Percentiles rank a stretch among this genome's conserved stretches.
These are phyloP conservation scores for Fallopia convolvulus DNA, from an alignment of 148 eudicot species.

Conservation along the genomic window DNA sequence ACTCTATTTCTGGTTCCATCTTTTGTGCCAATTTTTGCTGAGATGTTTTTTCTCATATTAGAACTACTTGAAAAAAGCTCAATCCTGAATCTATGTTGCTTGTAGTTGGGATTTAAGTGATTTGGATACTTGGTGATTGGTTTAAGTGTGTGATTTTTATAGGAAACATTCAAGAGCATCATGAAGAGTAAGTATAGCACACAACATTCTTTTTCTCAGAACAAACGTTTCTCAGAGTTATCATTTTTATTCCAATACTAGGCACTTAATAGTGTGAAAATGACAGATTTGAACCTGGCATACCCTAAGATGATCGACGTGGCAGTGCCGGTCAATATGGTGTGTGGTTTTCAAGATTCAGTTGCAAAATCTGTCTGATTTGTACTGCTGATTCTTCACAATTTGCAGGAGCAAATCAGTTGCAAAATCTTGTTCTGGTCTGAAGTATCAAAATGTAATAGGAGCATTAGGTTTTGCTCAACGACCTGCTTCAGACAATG, in stretches of 20 bases:
- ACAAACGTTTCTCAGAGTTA: neutral
- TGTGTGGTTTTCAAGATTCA: conserved; percentile 74
- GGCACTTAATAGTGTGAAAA: neutral
- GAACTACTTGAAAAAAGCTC: neutral
- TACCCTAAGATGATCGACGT: conserved; percentile 91
- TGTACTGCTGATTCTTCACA: neutral
- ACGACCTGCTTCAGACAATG: neutral
- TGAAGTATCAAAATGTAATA: neutral
- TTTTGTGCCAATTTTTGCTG: neutral
- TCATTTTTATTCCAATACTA: neutral
- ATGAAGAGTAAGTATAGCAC: conserved; percentile 66
- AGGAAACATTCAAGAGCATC: conserved; percentile 80
- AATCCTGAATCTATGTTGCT: neutral
- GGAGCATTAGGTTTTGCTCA: neutral
- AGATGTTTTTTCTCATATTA: neutral
- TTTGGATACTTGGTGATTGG: neutral
- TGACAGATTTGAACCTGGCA: conserved; percentile 72
- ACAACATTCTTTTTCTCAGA: neutral
- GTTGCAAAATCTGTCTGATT: conserved; percentile 15
- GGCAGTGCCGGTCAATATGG: conserved; percentile 94
- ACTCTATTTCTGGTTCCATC: neutral
- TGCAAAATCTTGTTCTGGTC: neutral
- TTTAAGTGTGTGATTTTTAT: conserved; percentile 15
- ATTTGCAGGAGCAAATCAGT: neutral
- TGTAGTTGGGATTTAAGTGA: neutral